phyloP scores from a whole-genome alignment of 2,329 filamentous ascomycete genomes.

The Fusarium solani-melongenae region DNA sequence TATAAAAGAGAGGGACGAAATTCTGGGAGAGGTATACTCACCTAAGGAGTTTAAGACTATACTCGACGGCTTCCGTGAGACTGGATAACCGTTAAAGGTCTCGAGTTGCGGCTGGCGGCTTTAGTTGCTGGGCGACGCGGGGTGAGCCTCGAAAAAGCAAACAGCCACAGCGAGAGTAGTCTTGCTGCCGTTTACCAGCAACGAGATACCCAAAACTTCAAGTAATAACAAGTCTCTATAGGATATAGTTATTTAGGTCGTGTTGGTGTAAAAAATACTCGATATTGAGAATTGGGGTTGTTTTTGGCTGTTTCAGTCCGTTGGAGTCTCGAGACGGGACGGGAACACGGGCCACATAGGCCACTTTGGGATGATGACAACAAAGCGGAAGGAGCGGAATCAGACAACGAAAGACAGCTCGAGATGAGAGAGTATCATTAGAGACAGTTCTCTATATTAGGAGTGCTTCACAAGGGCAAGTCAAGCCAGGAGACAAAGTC shows the following conservation, averaged over 20 bases:
- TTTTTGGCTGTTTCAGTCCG: not conserved
- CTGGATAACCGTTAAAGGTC: not conserved
- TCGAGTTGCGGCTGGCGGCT: not conserved
- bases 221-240: not conserved
- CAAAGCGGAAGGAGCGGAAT: not conserved
- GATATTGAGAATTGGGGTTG: not conserved
- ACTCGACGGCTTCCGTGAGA: not conserved
- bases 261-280: not conserved
- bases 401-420: not conserved
- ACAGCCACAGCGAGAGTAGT: not conserved
- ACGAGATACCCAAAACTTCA: not conserved
- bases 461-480: not conserved
- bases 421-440: not conserved
- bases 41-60: not conserved
- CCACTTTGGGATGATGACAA: not conserved
- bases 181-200: not conserved
- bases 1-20: not conserved
- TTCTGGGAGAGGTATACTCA: not conserved
- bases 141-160: not conserved
- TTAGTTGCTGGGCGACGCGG: not conserved
- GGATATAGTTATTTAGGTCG: not conserved
- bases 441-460: not conserved
- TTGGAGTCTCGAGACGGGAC: not conserved
- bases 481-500: constrained; percentile 16
- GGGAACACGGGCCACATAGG: not conserved